Conservation (phyloP, 139 green algal genomes). For the Raphidocelis subcapitata region DNA sequence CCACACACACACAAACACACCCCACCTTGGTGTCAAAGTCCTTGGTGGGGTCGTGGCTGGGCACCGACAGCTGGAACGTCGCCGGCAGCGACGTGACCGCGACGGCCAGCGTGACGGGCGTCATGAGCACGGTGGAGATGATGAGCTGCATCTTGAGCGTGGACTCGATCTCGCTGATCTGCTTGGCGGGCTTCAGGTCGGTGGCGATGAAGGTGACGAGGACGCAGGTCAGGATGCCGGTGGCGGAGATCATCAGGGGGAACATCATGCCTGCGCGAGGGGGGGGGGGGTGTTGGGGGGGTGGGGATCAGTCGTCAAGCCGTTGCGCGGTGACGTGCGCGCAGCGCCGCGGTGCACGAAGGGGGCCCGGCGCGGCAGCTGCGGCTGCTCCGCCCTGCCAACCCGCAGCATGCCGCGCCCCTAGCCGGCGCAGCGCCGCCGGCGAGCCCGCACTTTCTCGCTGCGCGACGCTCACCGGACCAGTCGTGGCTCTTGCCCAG, state of each 20-base stretch:
- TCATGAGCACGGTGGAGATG: slow-evolving; percentile 88
- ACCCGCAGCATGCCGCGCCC: too few species aligned
- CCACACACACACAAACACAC: too few species aligned
- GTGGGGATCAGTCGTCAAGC: too few species aligned
- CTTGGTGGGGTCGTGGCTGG: slow-evolving; percentile 48
- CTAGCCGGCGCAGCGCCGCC: too few species aligned
- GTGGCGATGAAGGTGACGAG: slow-evolving; percentile 90
- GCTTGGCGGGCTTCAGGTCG: slow-evolving; percentile 76
- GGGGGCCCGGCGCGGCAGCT: too few species aligned
- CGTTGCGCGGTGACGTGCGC: too few species aligned
- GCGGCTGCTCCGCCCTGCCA: too few species aligned
- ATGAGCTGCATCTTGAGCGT: slow-evolving; percentile 95
- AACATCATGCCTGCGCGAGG: slow-evolving; percentile 42
- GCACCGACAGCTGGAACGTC: slow-evolving; percentile 57
- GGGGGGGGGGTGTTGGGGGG: neutral
- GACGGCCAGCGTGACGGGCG: slow-evolving; percentile 62
- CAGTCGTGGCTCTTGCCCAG: slow-evolving; percentile 69
- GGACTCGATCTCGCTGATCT: slow-evolving; percentile 80
- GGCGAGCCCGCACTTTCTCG: too few species aligned
- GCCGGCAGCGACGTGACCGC: slow-evolving; percentile 53
- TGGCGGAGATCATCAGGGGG: slow-evolving; percentile 79
- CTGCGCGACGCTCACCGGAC: neutral
- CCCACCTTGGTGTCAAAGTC: slow-evolving; percentile 50
- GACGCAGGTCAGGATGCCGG: slow-evolving; percentile 92
- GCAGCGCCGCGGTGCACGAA: too few species aligned